Percentiles rank a stretch among this genome's conserved stretches.
These are phyloP conservation scores for Fusarium temperatum DNA, from an alignment of 2,329 filamentous ascomycete species.

Conservation along the genomic window DNA sequence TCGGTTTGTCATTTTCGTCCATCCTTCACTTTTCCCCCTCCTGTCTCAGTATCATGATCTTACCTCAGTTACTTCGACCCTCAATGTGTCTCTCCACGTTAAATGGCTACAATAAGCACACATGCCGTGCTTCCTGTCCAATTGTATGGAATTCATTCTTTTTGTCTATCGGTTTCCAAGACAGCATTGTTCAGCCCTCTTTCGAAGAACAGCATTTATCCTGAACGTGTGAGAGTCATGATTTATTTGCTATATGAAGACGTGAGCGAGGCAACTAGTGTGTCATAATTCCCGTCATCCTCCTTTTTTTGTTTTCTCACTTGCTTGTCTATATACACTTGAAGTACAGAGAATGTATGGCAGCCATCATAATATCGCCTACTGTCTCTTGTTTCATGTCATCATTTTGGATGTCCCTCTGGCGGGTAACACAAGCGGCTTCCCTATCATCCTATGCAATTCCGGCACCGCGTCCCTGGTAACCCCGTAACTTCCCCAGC, in stretches of 20 bases:
- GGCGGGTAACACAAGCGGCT: conserved; percentile 20
- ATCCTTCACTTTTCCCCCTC: not conserved
- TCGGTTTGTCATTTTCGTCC: conserved; percentile 30
- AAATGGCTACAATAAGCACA: not conserved
- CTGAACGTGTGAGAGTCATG: not conserved
- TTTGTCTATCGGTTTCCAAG: not conserved
- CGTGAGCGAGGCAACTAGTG: not conserved
- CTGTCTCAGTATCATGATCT: not conserved
- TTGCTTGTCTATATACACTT: conserved; percentile 35
- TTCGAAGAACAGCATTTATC: not conserved
- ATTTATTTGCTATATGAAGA: not conserved
- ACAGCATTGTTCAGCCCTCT: not conserved
- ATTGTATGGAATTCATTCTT: not conserved
- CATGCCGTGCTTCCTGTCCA: not conserved
- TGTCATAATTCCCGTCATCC: not conserved
- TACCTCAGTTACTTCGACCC: not conserved
- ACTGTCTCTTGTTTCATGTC: conserved; percentile 20
- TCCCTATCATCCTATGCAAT: conserved; percentile 32
- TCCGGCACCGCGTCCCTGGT: conserved; percentile 13
- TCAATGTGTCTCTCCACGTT: conserved; percentile 11
- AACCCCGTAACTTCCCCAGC: not conserved
- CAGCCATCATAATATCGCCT: conserved; percentile 34
- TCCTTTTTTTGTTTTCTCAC: conserved; percentile 27
- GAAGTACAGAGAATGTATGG: conserved; percentile 26
- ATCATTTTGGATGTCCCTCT: conserved; percentile 21